Evolutionary conservation across 208 protist species (phyloP).

Genomic region (Trypanosomatidae sp.): DNA sequence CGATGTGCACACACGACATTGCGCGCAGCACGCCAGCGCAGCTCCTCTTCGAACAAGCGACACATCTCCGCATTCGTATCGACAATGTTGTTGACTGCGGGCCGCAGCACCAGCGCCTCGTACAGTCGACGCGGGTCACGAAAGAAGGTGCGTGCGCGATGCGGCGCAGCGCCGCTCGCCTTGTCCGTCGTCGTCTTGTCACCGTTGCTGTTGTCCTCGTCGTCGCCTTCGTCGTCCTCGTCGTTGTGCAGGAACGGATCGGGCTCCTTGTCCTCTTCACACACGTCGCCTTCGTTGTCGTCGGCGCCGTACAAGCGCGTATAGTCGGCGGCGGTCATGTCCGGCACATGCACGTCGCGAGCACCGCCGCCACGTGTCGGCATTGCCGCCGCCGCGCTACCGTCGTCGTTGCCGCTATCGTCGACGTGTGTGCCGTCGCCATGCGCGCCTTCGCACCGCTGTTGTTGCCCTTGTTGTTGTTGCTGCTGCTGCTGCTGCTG

Average conservation of each 20-base stretch:
- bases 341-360: conserved; percentile 7
- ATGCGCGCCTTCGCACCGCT: too few species aligned
- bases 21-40: conserved; percentile 13
- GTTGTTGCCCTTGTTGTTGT: too few species aligned
- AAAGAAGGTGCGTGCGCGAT: too few species aligned
- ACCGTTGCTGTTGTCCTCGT: background rate
- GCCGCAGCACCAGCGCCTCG: conserved; percentile 7
- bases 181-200: too few species aligned
- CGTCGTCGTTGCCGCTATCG: too few species aligned
- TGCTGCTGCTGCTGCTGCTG: too few species aligned
- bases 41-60: conserved; percentile 8
- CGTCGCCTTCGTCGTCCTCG: conserved; percentile 5
- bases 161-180: too few species aligned
- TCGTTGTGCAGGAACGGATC: conserved; percentile 27
- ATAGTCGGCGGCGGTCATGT: conserved; percentile 9
- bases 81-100: conserved; percentile 6
- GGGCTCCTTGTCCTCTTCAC: conserved; percentile 12
- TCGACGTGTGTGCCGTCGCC: too few species aligned
- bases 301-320: conserved; percentile 7
- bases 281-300: too few species aligned
- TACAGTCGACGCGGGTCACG: conserved; percentile 11
- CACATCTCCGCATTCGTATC: conserved; percentile 34
- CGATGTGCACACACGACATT: background rate
- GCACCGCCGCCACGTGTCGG: too few species aligned
- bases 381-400: too few species aligned